phyloP scores from a whole-genome alignment of 2,329 filamentous ascomycete species.

The Aspergillus sojae region DNA sequence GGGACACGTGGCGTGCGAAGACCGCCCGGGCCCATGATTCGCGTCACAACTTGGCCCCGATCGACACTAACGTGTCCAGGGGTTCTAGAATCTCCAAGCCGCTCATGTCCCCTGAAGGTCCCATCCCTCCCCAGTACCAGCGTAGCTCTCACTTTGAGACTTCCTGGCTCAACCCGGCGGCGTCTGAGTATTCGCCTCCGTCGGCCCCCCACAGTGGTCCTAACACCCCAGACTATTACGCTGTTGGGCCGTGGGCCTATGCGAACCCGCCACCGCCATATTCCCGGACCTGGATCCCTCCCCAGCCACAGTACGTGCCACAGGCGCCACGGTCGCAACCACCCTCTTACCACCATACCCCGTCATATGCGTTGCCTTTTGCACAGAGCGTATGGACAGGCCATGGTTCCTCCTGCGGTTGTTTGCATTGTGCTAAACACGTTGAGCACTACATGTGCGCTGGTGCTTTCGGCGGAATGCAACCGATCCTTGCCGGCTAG shows the following conservation, averaged over 20 bases:
- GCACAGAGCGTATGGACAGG: conserved; percentile 51
- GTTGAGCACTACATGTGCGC: conserved; percentile 54
- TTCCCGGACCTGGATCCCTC: conserved; percentile 43
- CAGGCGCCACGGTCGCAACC: conserved; percentile 46
- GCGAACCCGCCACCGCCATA: conserved; percentile 45
- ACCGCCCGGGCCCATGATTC: conserved; percentile 50
- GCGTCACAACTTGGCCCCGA: conserved; percentile 58
- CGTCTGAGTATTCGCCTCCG: conserved; percentile 55
- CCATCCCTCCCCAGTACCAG: conserved; percentile 55
- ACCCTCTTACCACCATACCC: conserved; percentile 51
- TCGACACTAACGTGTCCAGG: conserved; percentile 66
- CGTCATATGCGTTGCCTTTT: conserved; percentile 51
- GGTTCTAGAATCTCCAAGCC: conserved; percentile 54
- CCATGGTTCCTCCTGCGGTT: conserved; percentile 51
- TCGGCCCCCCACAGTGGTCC: conserved; percentile 52
- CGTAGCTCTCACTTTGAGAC: conserved; percentile 50
- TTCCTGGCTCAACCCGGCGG: conserved; percentile 53
- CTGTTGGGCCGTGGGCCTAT: conserved; percentile 47
- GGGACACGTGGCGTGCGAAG: conserved; percentile 64
- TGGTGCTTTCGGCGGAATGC: conserved; percentile 46
- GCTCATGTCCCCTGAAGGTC: conserved; percentile 50
- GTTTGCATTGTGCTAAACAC: conserved; percentile 51
- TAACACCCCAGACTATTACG: conserved; percentile 51
- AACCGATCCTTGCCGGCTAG: conserved; percentile 45
- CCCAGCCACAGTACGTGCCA: conserved; percentile 39